phyloP scores from a whole-genome alignment of 208 protist genomes.

The Phytomonas serpens region DNA sequence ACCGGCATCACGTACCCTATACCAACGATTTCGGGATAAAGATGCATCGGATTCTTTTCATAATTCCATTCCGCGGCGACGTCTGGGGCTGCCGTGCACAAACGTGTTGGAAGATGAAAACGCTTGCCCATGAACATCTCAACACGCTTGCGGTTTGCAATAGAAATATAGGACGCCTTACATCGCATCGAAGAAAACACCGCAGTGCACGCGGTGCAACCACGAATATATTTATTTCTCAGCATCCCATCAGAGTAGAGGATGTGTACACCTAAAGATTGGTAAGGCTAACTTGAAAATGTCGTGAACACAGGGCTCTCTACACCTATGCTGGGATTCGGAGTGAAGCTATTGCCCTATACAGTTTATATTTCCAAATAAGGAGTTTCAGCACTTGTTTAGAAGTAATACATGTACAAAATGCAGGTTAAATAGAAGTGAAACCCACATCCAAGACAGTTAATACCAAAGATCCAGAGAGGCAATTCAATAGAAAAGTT shows the following conservation, averaged over 20 bases:
- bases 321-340: background rate
- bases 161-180: conserved; percentile 41
- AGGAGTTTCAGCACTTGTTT: background rate
- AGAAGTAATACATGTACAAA: background rate
- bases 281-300: background rate
- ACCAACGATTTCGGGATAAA: conserved; percentile 82
- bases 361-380: background rate
- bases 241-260: background rate
- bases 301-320: background rate
- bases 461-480: background rate
- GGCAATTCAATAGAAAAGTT: background rate
- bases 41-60: conserved; percentile 66
- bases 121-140: conserved; percentile 81
- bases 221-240: background rate
- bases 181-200: conserved; percentile 5
- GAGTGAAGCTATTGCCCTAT: background rate
- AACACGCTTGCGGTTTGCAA: conserved; percentile 76
- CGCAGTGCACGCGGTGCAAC: background rate
- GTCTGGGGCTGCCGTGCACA: conserved; percentile 77
- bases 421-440: background rate
- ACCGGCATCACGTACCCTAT: conserved; percentile 69
- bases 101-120: conserved; percentile 77
- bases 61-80: conserved; percentile 86
- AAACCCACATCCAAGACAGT: background rate
- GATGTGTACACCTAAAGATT: too few species aligned